phyloP scores from a whole-genome alignment of 2,329 filamentous ascomycete species.

The Cladorrhinum sp. region DNA sequence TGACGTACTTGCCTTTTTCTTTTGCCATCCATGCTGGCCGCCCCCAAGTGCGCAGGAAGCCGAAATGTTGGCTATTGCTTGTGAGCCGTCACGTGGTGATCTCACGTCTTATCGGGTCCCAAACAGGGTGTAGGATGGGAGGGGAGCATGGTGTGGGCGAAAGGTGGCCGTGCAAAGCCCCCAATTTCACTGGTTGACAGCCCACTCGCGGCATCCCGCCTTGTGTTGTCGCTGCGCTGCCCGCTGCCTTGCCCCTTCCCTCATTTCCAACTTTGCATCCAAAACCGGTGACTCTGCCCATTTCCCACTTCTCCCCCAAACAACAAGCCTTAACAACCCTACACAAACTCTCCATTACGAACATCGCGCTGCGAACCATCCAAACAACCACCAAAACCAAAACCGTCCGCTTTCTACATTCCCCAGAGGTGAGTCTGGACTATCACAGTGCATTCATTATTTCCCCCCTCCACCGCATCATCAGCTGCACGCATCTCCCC shows the following conservation, averaged over 20 bases:
- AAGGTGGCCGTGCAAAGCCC: constrained; percentile 22
- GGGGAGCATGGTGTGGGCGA: neutral
- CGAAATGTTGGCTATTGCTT: neutral
- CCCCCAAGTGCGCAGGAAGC: neutral
- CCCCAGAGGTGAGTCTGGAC: constrained; percentile 22
- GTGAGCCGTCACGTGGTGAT: constrained; percentile 20
- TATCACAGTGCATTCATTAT: constrained; percentile 1
- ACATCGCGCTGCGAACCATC: constrained; percentile 11
- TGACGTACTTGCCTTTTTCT: constrained; percentile 17
- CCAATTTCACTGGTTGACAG: constrained; percentile 24
- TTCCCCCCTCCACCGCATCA: constrained; percentile 14
- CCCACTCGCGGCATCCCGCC: constrained; percentile 27
- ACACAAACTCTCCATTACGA: constrained; percentile 16
- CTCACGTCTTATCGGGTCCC: constrained; percentile 17
- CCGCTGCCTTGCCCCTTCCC: constrained; percentile 29
- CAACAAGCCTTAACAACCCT: constrained; percentile 18
- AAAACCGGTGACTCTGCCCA: constrained; percentile 25
- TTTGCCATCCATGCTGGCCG: neutral
- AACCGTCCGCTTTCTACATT: constrained; percentile 9
- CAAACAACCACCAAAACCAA: constrained; percentile 9
- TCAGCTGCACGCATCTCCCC: constrained; percentile 19
- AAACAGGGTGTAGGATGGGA: constrained; percentile 15
- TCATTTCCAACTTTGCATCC: constrained; percentile 31
- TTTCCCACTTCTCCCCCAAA: constrained; percentile 23
- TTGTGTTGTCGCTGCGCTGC: constrained; percentile 29